Conservation (phyloP, 2,329 filamentous ascomycete genomes). For the Pseudofabraea citricarpa region DNA sequence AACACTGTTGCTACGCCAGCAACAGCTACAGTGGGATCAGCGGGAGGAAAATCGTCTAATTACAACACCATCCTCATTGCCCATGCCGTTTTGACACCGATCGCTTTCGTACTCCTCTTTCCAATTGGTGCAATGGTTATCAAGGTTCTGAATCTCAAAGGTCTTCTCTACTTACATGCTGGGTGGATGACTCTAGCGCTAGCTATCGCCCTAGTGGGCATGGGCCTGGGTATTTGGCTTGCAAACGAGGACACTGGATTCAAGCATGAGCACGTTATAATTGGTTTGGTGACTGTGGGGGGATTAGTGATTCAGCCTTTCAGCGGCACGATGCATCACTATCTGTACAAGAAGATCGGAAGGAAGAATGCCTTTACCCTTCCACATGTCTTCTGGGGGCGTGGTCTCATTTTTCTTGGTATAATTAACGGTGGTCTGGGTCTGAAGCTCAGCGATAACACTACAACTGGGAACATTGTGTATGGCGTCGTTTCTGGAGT, state of each 20-base stretch:
- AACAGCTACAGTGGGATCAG: neutral
- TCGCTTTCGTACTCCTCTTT: slow-evolving; percentile 54
- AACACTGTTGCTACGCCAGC: slow-evolving; percentile 1
- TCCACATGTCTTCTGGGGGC: slow-evolving; percentile 59
- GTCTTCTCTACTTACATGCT: slow-evolving; percentile 43
- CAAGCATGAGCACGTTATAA: slow-evolving; percentile 39
- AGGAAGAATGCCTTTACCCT: slow-evolving; percentile 42
- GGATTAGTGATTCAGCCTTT: slow-evolving; percentile 52
- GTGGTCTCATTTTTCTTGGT: slow-evolving; percentile 51
- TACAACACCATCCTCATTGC: slow-evolving; percentile 20
- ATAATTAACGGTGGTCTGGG: slow-evolving; percentile 62
- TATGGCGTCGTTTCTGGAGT: slow-evolving; percentile 53
- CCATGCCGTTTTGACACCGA: slow-evolving; percentile 54
- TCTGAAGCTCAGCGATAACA: slow-evolving; percentile 41
- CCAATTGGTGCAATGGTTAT: slow-evolving; percentile 58
- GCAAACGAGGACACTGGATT: slow-evolving; percentile 15
- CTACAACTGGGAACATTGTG: slow-evolving; percentile 38
- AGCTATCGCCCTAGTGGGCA: slow-evolving; percentile 52
- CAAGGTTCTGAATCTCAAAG: slow-evolving; percentile 47
- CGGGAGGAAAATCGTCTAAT: neutral
- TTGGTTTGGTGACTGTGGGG: slow-evolving; percentile 50
- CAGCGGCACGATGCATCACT: slow-evolving; percentile 53
- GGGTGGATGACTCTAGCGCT: slow-evolving; percentile 51
- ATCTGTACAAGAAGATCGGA: slow-evolving; percentile 37
- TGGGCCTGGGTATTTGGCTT: slow-evolving; percentile 50